Percentiles rank a stretch among this genome's conserved stretches.
These are phyloP conservation scores for Microbotryum scabiosae DNA, from an alignment of 1,284 basidiomycete genomes.

Conservation along the genomic window DNA sequence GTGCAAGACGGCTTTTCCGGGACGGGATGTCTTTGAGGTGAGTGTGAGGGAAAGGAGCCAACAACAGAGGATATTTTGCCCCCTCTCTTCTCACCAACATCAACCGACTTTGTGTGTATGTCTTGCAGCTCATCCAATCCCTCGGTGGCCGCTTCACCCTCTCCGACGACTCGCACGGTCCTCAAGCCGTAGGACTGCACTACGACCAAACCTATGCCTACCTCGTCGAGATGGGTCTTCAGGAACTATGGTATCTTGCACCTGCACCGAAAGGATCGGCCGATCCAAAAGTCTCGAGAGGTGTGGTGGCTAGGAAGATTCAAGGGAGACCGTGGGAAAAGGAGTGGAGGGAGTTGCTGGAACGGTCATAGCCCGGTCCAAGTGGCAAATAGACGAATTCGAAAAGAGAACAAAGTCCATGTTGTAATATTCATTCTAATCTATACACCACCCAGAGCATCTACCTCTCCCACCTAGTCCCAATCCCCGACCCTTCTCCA, in stretches of 20 bases:
- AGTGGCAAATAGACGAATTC: too few relatives aligned
- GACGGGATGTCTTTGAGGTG: slow-evolving; percentile 63
- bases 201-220: slow-evolving; percentile 64
- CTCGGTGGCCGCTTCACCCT: slow-evolving; percentile 67
- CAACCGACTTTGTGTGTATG: too few relatives aligned
- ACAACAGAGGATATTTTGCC: too few relatives aligned
- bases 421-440: too few relatives aligned
- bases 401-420: too few relatives aligned
- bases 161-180: slow-evolving; percentile 94
- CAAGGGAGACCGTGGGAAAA: slow-evolving; percentile 23
- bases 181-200: slow-evolving; percentile 77
- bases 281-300: background rate
- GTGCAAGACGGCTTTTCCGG: slow-evolving; percentile 80
- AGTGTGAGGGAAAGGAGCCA: too few relatives aligned
- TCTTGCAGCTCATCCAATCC: slow-evolving; percentile 56
- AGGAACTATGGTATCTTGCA: slow-evolving; percentile 60
- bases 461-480: background rate
- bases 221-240: slow-evolving; percentile 53
- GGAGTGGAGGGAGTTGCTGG: slow-evolving; percentile 10
- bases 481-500: background rate
- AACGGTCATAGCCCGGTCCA: too few relatives aligned
- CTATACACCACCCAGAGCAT: too few relatives aligned
- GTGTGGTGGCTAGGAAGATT: background rate
- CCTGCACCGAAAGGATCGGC: slow-evolving; percentile 1
- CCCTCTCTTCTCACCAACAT: too few relatives aligned